phyloP scores from a whole-genome alignment of 2,329 filamentous ascomycete genomes.

The Pseudocercospora eumusae region DNA sequence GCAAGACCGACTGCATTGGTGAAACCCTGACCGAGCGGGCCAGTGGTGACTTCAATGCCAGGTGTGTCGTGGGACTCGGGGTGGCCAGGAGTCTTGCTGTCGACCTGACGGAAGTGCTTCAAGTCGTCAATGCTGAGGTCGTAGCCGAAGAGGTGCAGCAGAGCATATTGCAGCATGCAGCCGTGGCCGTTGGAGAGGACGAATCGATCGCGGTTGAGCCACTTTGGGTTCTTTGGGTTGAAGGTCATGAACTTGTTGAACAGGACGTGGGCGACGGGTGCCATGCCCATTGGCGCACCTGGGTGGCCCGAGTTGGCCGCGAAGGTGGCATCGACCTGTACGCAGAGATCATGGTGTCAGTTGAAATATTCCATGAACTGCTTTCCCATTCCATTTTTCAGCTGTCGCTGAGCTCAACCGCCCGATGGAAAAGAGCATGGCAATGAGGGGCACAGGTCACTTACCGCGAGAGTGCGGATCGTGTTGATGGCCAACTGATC shows the following conservation, averaged over 20 bases:
- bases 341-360: background rate
- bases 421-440: background rate
- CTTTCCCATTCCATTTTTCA: background rate
- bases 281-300: constrained; percentile 97
- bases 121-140: constrained; percentile 82
- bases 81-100: constrained; percentile 89
- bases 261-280: constrained; percentile 91
- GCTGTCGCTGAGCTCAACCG: constrained; percentile 14
- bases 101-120: constrained; percentile 84
- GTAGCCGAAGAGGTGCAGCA: constrained; percentile 96
- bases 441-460: constrained; percentile 10
- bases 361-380: no score
- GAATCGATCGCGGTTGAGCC: constrained; percentile 97
- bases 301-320: constrained; percentile 97
- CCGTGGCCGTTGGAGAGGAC: constrained; percentile 98
- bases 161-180: constrained; percentile 98
- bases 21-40: constrained; percentile 95
- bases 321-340: constrained; percentile 93
- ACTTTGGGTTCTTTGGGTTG: constrained; percentile 98
- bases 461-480: constrained; percentile 62
- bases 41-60: constrained; percentile 96
- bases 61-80: constrained; percentile 96
- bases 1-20: constrained; percentile 96
- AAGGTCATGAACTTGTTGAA: constrained; percentile 99
- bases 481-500: constrained; percentile 96